phyloP scores from a whole-genome alignment of 495 filamentous ascomycete species.

The Letharia columbiana region DNA sequence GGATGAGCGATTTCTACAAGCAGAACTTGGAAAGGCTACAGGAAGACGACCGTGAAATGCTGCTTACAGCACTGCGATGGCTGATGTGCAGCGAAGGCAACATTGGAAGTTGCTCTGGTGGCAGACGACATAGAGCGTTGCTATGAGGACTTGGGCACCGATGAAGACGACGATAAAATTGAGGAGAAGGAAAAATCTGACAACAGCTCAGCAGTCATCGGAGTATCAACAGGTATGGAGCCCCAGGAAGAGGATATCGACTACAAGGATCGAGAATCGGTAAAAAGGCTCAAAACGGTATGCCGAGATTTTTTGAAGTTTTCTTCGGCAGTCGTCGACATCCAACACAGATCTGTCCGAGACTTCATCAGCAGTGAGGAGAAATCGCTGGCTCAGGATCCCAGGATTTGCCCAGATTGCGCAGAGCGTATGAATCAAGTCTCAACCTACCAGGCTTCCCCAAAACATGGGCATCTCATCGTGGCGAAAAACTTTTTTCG shows the following conservation, averaged over 20 bases:
- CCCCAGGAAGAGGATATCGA: background rate
- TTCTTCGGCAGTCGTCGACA: background rate
- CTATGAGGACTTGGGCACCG: too few relatives aligned
- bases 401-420: background rate
- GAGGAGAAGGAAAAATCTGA: background rate
- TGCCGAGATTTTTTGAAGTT: background rate
- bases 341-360: background rate
- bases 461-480: background rate
- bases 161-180: too few relatives aligned
- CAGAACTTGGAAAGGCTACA: too few relatives aligned
- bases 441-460: background rate
- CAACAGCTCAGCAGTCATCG: background rate
- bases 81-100: too few relatives aligned
- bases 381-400: background rate
- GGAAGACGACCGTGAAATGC: too few relatives aligned
- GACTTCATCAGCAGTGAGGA: background rate
- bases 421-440: background rate
- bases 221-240: background rate
- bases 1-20: too few relatives aligned
- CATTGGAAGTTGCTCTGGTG: too few relatives aligned
- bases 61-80: too few relatives aligned
- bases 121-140: too few relatives aligned
- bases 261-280: background rate
- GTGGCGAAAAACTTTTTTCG: background rate
- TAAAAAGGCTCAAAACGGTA: background rate